phyloP scores from a whole-genome alignment of 2,329 filamentous ascomycete genomes.

The Pseudogymnoascus destructans region DNA sequence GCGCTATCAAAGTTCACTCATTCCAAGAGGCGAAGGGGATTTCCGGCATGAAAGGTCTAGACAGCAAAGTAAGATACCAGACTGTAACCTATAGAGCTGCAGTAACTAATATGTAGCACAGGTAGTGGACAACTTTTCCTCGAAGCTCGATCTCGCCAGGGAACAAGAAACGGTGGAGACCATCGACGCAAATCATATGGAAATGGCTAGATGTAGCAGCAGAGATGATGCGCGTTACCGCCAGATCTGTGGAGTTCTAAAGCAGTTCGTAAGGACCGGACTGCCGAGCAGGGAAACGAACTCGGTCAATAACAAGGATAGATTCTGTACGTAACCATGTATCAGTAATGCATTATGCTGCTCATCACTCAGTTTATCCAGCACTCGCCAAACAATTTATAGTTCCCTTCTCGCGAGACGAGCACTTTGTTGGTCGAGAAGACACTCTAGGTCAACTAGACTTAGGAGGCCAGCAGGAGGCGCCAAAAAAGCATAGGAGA shows the following conservation, averaged over 20 bases:
- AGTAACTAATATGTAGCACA: background rate
- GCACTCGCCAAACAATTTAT: background rate
- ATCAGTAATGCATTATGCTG: background rate
- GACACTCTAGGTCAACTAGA: background rate
- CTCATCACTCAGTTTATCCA: background rate
- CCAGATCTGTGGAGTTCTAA: constrained; percentile 11
- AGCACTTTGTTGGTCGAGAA: constrained; percentile 3
- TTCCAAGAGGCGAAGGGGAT: constrained; percentile 29
- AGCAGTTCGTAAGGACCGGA: constrained; percentile 3
- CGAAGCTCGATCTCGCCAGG: constrained; percentile 22
- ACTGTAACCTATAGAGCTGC: background rate
- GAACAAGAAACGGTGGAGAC: constrained; percentile 23
- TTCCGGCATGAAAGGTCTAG: constrained; percentile 26
- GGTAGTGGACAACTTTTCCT: constrained; percentile 12
- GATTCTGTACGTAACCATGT: background rate
- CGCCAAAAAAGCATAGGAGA: background rate
- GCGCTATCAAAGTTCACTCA: constrained; percentile 28
- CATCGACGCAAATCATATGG: constrained; percentile 29
- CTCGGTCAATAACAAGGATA: background rate
- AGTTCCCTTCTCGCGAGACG: background rate
- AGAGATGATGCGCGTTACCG: constrained; percentile 21
- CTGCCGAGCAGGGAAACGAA: background rate
- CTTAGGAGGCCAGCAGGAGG: background rate
- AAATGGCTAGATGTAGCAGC: constrained; percentile 30
- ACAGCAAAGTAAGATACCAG: constrained; percentile 23